These are phyloP conservation scores for Marasmius tenuissimus DNA, from an alignment of 1,284 basidiomycete genomes.

Conservation along the genomic window DNA sequence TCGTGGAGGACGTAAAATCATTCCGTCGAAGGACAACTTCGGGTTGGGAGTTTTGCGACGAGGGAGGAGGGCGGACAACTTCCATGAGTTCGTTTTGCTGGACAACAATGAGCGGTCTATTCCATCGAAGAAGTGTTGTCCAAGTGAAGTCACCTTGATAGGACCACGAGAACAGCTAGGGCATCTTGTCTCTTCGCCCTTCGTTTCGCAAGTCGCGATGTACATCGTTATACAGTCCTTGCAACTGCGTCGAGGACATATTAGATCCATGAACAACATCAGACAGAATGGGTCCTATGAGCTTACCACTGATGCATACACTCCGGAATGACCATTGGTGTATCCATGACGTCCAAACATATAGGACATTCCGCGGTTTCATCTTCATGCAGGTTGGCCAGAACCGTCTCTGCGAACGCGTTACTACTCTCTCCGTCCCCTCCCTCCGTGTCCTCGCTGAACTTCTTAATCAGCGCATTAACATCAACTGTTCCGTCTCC, in stretches of 20 bases:
- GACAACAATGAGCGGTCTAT: background rate
- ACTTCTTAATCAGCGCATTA: slow-evolving; percentile 62
- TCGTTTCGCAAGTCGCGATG: slow-evolving; percentile 63
- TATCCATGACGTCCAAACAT: slow-evolving; percentile 77
- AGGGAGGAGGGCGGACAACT: slow-evolving; percentile 47
- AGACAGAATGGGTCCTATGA: background rate
- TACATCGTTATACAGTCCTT: slow-evolving; percentile 80
- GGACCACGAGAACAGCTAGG: slow-evolving; percentile 70
- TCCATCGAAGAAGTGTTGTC: background rate
- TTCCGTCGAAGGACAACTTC: slow-evolving; percentile 69
- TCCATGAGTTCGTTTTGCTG: slow-evolving; percentile 68
- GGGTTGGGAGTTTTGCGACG: slow-evolving; percentile 41
- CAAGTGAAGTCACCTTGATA: slow-evolving; percentile 45
- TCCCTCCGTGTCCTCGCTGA: slow-evolving; percentile 40
- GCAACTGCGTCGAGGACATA: slow-evolving; percentile 49
- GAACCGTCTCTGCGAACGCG: slow-evolving; percentile 54
- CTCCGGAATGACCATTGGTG: slow-evolving; percentile 67
- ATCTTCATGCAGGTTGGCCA: slow-evolving; percentile 30
- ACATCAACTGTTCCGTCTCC: slow-evolving; percentile 52
- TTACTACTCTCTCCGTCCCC: slow-evolving; percentile 32
- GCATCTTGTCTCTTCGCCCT: slow-evolving; percentile 67
- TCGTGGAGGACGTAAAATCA: slow-evolving; percentile 87
- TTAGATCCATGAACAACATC: background rate
- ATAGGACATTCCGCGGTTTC: slow-evolving; percentile 73
- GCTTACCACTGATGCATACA: slow-evolving; percentile 79